Evolutionary conservation across 83 land plant species (phyloP), one percentile per base, ranked within the genome.

Genomic region (Diphasiastrum complanatum): DNA sequence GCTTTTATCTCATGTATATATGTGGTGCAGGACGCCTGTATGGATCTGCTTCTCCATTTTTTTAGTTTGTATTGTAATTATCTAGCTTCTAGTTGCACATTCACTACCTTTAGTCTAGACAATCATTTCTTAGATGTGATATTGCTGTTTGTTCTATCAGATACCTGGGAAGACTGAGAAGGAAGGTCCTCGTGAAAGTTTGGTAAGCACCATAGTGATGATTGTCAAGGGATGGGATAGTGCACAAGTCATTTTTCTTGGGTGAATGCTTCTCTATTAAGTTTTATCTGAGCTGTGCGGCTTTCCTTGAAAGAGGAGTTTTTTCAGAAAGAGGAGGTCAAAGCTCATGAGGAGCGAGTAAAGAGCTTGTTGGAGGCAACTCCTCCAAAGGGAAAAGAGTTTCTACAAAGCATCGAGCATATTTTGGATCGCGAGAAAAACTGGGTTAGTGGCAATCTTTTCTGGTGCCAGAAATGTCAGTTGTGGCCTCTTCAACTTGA

Each of bases 361-460:
- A 89, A 89, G 72, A 81, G 74, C 69, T 79, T 89, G 63, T 75
- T 93, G 48, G 88, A 86, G 47, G 63, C 57, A 2, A 89, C 78
- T 14, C 99, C 99, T 24, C 99, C 99, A 3, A 93, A 75, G 63
- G 99, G 99, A 41, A 93, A 82, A 48, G 92, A 81, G 31, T 93
- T 93, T 67, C 88, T 93, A 68, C 71, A 57, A 36, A 78, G 79
- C 63, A 83, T 93, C 70, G 96, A 89, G 52, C 99, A 93, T 68
- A 89, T 93, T 45, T 62, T 93, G 33, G 88, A 93, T 70, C 82
- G 96, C 19, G 99, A 93, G 56, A 76, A 78, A 56, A 93, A 93
- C 71, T 93, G 99, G 99, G 96, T 89, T 14, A 30, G 83, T 54
- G 0, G 5, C 18, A 33, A 18, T 51, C 2, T 54, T 51, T 14